Evolutionary conservation across 2,329 filamentous ascomycete species (phyloP), one percentile per base, ranked within the genome.

Genomic region (Sarocladiaceae sp.): DNA sequence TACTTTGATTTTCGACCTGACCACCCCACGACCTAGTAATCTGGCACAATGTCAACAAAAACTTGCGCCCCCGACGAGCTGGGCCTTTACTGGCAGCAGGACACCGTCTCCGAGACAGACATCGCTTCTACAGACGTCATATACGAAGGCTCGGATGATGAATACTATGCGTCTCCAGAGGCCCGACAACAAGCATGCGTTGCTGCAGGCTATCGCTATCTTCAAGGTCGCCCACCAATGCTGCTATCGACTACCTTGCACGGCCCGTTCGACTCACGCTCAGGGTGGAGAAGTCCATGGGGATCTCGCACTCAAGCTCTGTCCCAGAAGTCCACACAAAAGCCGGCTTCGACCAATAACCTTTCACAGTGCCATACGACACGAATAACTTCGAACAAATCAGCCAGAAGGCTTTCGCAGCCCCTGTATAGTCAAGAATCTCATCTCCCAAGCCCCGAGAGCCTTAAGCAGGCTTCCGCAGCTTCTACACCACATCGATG

Each of bases 161-260:
- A 82, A 29, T 62, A 78, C 52, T 80, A 80, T 56, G 66, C 74
- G 12, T 64, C 62, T 18, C 66, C 77, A 3, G 69, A 69, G 28
- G 64, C 71, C 3, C 73, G 78, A 62, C 74, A 73, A 23, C 64
- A 71, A 20, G 75, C 80, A 54, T 82, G 84, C 54, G 83, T 88
- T 62, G 66, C 71, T 0, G 77, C 84, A 12, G 86, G 81, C 1
- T 67, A 74, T 28, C 73, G 75, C 29, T 88, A 79, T 58, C 67
- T 88, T 33, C 66, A 72, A 6, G 86, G 86, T 0, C 68, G 74
- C 26, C 62, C 73, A 2, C 76, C 85, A 0, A 60, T 78, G 22
- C 71, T 91, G 2, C 63, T 84, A 3, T 86, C 86, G 12, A 79
- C 86, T 6, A 66, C 69, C 5, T 69, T 89, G 3, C 75, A 69